phyloP scores from a whole-genome alignment of 257 asterid genomes.

The Hygrophila difformis region DNA sequence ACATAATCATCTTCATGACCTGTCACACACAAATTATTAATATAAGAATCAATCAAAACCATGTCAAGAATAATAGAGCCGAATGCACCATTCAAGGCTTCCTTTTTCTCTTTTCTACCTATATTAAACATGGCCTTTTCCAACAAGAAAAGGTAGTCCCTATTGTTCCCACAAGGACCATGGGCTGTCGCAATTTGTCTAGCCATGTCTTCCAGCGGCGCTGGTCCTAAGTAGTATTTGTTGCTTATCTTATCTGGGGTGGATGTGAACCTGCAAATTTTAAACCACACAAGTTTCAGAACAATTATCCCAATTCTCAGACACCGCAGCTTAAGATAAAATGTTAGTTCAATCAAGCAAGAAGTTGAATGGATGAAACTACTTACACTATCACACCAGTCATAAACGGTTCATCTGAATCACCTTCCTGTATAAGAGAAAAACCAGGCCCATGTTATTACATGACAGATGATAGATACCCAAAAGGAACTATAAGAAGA shows the following conservation, averaged over 20 bases:
- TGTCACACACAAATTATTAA: conserved; percentile 14
- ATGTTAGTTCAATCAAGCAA: background rate
- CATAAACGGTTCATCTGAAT: conserved; percentile 41
- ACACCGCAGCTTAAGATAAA: too few species aligned
- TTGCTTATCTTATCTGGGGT: conserved; percentile 70
- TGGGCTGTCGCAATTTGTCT: conserved; percentile 85
- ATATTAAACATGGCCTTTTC: conserved; percentile 81
- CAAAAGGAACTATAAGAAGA: background rate
- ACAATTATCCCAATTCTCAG: too few species aligned
- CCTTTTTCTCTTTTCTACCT: too few species aligned
- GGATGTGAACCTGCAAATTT: conserved; percentile 63
- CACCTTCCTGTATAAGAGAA: conserved; percentile 47
- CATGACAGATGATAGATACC: background rate
- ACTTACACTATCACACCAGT: conserved; percentile 76
- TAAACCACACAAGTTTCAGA: too few species aligned
- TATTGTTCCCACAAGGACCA: conserved; percentile 89
- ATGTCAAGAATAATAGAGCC: background rate
- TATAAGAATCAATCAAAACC: background rate
- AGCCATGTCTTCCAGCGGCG: conserved; percentile 83
- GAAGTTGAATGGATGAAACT: background rate
- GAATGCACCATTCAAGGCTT: background rate
- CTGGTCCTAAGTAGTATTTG: conserved; percentile 87
- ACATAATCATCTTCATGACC: conserved; percentile 78
- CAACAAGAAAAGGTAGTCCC: conserved; percentile 72
- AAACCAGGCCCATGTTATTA: background rate